Conservation (phyloP, 2,329 filamentous ascomycete genomes). For the Colletotrichum cuscutae region DNA sequence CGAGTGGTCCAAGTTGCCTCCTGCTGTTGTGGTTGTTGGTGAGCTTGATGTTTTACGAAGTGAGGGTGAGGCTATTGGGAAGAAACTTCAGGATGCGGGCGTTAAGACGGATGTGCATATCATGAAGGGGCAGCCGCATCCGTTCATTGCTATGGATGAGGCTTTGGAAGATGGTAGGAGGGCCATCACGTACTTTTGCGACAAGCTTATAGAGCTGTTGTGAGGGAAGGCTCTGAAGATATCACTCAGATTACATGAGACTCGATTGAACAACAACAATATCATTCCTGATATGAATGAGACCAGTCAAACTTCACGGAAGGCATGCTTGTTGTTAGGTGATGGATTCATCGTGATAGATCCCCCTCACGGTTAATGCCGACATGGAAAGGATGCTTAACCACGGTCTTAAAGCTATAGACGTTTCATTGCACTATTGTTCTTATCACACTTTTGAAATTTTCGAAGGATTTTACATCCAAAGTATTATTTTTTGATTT, state of each 20-base stretch:
- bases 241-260: not conserved
- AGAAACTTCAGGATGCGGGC: slow-evolving; percentile 57
- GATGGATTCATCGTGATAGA: no score
- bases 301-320: no score
- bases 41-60: slow-evolving; percentile 66
- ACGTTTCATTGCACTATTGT: no score
- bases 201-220: slow-evolving; percentile 35
- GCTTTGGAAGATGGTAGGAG: slow-evolving; percentile 60
- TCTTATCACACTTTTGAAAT: no score
- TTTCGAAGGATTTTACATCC: no score
- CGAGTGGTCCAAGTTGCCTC: slow-evolving; percentile 61
- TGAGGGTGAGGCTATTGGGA: slow-evolving; percentile 63
- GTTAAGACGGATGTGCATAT: slow-evolving; percentile 59
- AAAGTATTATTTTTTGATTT: not conserved
- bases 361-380: no score
- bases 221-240: not conserved
- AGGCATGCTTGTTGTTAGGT: no score
- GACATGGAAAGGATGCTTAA: no score
- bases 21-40: slow-evolving; percentile 62
- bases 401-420: no score
- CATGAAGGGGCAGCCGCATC: slow-evolving; percentile 66
- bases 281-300: not conserved
- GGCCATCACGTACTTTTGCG: slow-evolving; percentile 57
- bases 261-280: accelerated
- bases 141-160: slow-evolving; percentile 68